phyloP scores from a whole-genome alignment of 1,284 basidiomycete genomes.

The Trichosporon coremiiforme region DNA sequence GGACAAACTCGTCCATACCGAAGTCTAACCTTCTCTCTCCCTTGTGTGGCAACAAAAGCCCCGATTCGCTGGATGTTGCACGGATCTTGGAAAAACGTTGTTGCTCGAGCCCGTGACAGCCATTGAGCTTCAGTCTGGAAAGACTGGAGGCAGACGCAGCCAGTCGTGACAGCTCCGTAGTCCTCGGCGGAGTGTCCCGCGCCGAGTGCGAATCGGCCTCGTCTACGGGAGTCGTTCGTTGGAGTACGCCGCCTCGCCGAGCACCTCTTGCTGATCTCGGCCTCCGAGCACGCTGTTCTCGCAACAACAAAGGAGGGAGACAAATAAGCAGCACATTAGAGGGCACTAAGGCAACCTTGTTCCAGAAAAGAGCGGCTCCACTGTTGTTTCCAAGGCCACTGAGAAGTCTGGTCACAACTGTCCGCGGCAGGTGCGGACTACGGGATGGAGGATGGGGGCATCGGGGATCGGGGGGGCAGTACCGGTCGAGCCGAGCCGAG shows the following conservation, averaged over 20 bases:
- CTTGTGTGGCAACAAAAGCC: not conserved
- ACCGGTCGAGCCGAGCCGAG: no score
- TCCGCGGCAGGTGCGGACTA: no score
- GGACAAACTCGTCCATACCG: not conserved
- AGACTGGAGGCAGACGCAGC: no score
- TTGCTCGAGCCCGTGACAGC: not conserved
- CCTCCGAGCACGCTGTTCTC: not conserved
- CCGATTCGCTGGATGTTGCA: not conserved
- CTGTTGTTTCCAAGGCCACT: not conserved
- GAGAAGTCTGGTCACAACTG: no score
- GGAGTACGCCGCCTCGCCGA: no score
- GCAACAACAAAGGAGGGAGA: not conserved
- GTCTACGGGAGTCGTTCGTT: no score
- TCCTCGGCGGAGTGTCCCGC: no score
- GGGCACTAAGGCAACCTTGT: not conserved
- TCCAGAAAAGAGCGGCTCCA: constrained; percentile 4
- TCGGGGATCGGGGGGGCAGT: no score
- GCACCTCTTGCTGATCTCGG: not conserved
- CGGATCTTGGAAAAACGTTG: not conserved
- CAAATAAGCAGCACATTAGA: not conserved
- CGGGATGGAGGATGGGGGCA: no score
- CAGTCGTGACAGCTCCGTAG: no score
- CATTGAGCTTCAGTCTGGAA: not conserved
- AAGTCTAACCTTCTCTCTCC: not conserved
- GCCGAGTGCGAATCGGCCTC: no score